These are phyloP conservation scores for Stylonectria norvegica DNA, from an alignment of 2,329 filamentous ascomycete species.

Conservation along the genomic window DNA sequence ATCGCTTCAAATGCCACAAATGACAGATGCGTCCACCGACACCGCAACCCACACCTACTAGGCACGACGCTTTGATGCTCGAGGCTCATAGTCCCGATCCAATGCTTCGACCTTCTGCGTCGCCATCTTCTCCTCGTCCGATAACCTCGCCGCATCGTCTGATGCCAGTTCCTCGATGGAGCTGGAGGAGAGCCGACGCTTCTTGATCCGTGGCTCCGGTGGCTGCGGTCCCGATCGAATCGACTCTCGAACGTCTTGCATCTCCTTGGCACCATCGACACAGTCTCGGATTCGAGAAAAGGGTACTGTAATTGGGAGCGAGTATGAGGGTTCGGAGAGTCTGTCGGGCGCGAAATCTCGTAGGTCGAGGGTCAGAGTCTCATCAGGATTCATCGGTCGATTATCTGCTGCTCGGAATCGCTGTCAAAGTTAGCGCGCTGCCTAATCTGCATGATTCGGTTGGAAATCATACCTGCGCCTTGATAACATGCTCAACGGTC, in stretches of 20 bases:
- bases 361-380: background rate
- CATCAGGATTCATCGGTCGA: background rate
- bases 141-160: background rate
- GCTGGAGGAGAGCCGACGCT: background rate
- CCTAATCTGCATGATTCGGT: too few relatives aligned
- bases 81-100: conserved; percentile 3
- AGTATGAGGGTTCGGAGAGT: background rate
- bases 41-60: too few relatives aligned
- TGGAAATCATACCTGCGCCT: conserved; percentile 1
- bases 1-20: too few relatives aligned
- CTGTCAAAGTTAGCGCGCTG: background rate
- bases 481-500: conserved; percentile 1
- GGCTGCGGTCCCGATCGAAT: background rate
- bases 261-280: background rate
- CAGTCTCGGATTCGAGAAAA: background rate
- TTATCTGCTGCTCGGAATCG: conserved; percentile 4
- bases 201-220: background rate
- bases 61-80: conserved; percentile 5
- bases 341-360: background rate
- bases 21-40: too few relatives aligned
- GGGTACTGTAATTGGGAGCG: background rate
- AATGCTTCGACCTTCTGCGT: too few relatives aligned
- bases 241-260: background rate
- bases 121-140: background rate
- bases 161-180: background rate